Conservation (phyloP, 2,329 filamentous ascomycete genomes). For the Scedosporium aurantiacum region DNA sequence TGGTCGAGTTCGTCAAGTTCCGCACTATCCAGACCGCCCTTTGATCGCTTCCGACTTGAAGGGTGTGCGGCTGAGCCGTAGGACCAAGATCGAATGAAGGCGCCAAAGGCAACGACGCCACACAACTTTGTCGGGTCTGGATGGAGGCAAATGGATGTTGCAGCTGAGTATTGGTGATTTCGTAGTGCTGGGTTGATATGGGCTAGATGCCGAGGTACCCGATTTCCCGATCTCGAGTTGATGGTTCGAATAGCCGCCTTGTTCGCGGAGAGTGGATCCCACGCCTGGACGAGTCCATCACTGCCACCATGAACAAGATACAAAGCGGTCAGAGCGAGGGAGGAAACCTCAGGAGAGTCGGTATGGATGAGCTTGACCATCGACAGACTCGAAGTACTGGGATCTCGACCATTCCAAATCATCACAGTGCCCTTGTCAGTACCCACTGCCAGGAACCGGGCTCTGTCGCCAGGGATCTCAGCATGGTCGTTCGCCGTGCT, state of each 20-base stretch:
- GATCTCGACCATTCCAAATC: conserved; percentile 74
- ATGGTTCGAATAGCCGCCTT: conserved; percentile 71
- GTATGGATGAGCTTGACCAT: conserved; percentile 80
- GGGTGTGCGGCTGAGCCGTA: conserved; percentile 77
- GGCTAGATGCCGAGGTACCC: conserved; percentile 62
- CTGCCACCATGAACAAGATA: conserved; percentile 89
- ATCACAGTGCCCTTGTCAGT: conserved; percentile 68
- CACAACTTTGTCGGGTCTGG: conserved; percentile 77
- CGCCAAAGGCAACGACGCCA: conserved; percentile 78
- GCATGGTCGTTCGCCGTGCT: not conserved
- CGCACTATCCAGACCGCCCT: conserved; percentile 48
- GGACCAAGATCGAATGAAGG: conserved; percentile 83
- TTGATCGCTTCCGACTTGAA: conserved; percentile 62
- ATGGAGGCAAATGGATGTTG: conserved; percentile 75
- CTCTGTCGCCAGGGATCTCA: conserved; percentile 76
- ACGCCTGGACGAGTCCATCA: conserved; percentile 89
- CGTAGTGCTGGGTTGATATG: conserved; percentile 45
- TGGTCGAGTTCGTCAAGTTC: conserved; percentile 67
- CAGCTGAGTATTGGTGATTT: conserved; percentile 67
- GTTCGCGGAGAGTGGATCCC: conserved; percentile 85
- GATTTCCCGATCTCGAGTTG: conserved; percentile 72
- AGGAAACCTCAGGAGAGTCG: conserved; percentile 78
- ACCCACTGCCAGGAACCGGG: conserved; percentile 69
- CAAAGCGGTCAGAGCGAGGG: conserved; percentile 69
- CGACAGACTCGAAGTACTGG: conserved; percentile 35